phyloP scores from a whole-genome alignment of 176 grass and related monocot genomes.

The Stipa capillata region DNA sequence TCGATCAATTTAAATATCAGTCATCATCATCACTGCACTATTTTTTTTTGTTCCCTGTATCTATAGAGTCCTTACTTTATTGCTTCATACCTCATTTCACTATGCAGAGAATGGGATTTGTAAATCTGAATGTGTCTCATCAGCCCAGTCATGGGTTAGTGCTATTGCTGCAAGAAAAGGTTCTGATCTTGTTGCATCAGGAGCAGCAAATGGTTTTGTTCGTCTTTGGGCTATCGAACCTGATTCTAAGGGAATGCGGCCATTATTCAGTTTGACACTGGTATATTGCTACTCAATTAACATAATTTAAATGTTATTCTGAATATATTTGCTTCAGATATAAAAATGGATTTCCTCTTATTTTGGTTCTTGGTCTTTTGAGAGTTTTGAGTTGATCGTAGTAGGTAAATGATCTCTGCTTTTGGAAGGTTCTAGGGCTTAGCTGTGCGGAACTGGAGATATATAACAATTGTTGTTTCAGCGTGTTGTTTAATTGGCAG shows the following conservation, averaged over 20 bases:
- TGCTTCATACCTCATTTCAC: background rate
- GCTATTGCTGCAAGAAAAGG: constrained; percentile 61
- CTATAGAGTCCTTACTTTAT: background rate
- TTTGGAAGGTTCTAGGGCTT: background rate
- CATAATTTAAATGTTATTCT: background rate
- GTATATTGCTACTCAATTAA: constrained; percentile 25
- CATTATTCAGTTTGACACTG: constrained; percentile 47
- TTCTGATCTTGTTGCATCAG: constrained; percentile 77
- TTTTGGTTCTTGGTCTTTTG: background rate
- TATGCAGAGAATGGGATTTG: constrained; percentile 45
- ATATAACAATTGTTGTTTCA: background rate
- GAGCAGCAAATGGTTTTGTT: constrained; percentile 71
- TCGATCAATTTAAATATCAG: background rate
- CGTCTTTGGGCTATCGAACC: constrained; percentile 63
- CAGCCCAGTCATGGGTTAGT: constrained; percentile 70
- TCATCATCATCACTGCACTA: background rate
- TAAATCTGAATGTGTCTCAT: constrained; percentile 27
- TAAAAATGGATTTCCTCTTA: too few species aligned
- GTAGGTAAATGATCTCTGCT: background rate
- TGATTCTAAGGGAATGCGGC: constrained; percentile 59
- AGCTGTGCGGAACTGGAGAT: too few species aligned
- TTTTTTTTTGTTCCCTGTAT: background rate
- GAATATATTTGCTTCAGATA: background rate
- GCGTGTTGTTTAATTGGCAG: background rate
- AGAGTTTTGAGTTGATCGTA: background rate